A percentile compares a stretch with the other conserved stretches of the same genome.
Evolutionary conservation across 768 basidiomycete species (phyloP).

Genomic region (Crepidotus variabilis): DNA sequence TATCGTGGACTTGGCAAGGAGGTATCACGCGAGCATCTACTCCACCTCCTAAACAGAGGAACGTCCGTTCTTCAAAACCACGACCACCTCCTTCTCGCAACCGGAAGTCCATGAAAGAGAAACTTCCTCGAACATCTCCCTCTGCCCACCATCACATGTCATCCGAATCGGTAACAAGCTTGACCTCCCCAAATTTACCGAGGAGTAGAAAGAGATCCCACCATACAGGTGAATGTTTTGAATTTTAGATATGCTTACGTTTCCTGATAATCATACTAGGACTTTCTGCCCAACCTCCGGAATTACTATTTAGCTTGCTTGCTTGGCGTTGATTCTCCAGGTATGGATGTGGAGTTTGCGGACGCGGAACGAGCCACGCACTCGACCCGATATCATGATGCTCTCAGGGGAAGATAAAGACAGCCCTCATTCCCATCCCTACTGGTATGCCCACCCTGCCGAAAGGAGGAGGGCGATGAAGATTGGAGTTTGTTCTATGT

Average conservation of each 20-base stretch:
- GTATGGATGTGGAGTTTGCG: conserved; percentile 10
- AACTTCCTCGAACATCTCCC: not conserved
- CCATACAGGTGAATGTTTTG: conserved; percentile 12
- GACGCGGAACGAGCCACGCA: conserved; percentile 17
- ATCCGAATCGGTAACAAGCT: conserved; percentile 4
- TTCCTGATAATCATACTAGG: conserved; percentile 8
- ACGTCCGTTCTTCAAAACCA: not conserved
- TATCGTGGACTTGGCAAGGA: conserved; percentile 22
- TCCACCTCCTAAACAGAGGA: not conserved
- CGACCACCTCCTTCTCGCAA: no score
- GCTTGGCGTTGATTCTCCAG: conserved; percentile 8
- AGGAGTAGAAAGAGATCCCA: conserved; percentile 14
- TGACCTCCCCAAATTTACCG: conserved; percentile 9
- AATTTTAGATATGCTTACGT: not conserved
- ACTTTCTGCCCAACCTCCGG: conserved; percentile 24
- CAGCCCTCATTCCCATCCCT: conserved; percentile 15
- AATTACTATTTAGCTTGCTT: conserved; percentile 27
- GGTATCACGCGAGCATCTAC: conserved; percentile 11
- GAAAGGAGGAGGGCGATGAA: conserved; percentile 10
- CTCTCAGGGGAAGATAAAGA: conserved; percentile 12
- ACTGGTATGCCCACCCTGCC: conserved; percentile 22
- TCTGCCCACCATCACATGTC: conserved; percentile 17
- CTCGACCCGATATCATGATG: conserved; percentile 25
- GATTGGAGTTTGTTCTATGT: conserved; percentile 34
- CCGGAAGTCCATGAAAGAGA: conserved; percentile 1